Percentiles rank a stretch among this genome's conserved stretches.
These are phyloP conservation scores for Aspergillus japonicus DNA, from an alignment of 2,329 filamentous ascomycete species.

Conservation along the genomic window DNA sequence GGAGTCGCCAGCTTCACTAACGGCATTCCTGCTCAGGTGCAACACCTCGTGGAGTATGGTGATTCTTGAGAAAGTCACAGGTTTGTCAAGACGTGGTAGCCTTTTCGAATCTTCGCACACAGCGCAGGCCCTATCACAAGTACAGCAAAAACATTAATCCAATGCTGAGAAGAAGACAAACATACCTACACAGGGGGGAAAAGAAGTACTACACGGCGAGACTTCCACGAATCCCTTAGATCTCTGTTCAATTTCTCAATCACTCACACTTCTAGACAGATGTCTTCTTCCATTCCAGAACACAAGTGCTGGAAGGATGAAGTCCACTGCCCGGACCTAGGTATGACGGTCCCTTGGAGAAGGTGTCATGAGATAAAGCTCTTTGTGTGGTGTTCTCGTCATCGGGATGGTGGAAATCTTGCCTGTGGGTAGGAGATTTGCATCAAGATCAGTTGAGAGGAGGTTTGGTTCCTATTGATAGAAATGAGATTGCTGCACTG, in stretches of 20 bases:
- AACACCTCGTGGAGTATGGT: too few species aligned
- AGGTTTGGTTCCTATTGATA: not conserved
- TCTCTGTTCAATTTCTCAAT: conserved; percentile 50
- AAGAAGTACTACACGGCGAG: not conserved
- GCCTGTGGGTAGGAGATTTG: not conserved
- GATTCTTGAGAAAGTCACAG: too few species aligned
- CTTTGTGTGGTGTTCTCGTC: conserved; percentile 40
- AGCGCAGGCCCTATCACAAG: not conserved
- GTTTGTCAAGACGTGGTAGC: too few species aligned
- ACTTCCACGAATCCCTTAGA: conserved; percentile 40
- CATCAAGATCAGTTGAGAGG: not conserved
- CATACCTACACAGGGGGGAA: not conserved
- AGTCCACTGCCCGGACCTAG: conserved; percentile 27
- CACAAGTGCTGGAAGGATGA: conserved; percentile 33
- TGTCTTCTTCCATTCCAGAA: conserved; percentile 40
- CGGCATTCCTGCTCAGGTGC: too few species aligned
- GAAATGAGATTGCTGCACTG: not conserved
- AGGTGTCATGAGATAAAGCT: conserved; percentile 41
- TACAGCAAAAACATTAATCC: not conserved
- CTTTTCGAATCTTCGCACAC: not conserved
- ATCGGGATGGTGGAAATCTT: conserved; percentile 33
- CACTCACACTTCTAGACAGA: conserved; percentile 31
- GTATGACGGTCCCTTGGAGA: conserved; percentile 6
- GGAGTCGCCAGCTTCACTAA: too few species aligned
- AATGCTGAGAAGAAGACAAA: not conserved